Evolutionary conservation across 495 filamentous ascomycete species (phyloP), one percentile per base, ranked within the genome.

Genomic region (Cairneyella variabilis): DNA sequence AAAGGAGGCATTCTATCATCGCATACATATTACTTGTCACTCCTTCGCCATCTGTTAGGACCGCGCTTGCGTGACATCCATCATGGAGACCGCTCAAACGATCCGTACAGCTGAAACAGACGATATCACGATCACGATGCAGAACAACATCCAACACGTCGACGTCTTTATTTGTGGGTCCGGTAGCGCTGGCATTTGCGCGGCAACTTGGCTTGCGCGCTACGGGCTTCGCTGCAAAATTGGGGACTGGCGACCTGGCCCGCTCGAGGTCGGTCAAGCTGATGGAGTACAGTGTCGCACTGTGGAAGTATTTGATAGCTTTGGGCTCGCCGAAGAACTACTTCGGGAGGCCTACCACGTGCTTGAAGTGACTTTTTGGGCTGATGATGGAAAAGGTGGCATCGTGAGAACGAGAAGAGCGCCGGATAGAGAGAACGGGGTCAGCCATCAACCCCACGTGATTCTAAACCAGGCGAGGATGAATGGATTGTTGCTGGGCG

Each of bases 281-380:
- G 89, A 92, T 47, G 89, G 89, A 0, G 76, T 91, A 10, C 89
- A 93, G 67, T 84, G 82, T 53, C 85, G 89, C 1, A 89, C 88
- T 1, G 79, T 90, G 9, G 89, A 93, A 63, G 83, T 95, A 38
- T 85, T 90, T 46, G 86, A 93, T 56, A 84, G 80, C 27, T 90
- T 91, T 40, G 86, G 86, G 0, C 68, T 92, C 11, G 74, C 78
- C 0, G 86, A 90, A 48, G 76, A 83, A 32, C 62, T 91, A 22
- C 74, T 91, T n/a, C 76, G 77, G 11, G 85, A 91, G 59, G 75
- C 82, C 0, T 90, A 85, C 52, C 85, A 87, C 62, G 78, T 85
- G 16, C 66, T 83, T 2, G 89, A 91, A 69, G 74, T 83, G 0
- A 71, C 69, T 1, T 87, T 88, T 57, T 89, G 83, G 84, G 64